phyloP scores from a whole-genome alignment of 441 rosid genomes.

The Gossypium trilobum region DNA sequence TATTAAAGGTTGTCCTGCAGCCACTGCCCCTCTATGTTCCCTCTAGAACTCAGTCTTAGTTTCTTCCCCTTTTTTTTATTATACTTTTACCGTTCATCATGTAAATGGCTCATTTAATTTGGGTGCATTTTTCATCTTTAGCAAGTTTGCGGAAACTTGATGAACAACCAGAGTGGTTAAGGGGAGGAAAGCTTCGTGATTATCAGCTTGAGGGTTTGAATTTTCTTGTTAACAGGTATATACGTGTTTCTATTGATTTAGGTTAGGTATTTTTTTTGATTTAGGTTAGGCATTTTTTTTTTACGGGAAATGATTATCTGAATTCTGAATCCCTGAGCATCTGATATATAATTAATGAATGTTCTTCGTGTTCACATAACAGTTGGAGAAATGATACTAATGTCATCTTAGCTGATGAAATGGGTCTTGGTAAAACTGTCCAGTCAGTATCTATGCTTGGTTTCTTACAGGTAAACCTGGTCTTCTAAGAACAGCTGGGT shows the following conservation, averaged over 20 bases:
- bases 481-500: constrained; percentile 2
- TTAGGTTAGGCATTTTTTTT: constrained; percentile 11
- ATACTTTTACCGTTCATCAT: neutral
- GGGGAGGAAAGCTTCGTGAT: constrained; percentile 95
- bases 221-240: constrained; percentile 92
- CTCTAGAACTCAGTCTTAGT: neutral
- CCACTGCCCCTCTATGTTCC: neutral
- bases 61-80: neutral
- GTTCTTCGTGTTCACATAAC: constrained; percentile 18
- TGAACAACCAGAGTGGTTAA: constrained; percentile 94
- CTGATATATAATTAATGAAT: constrained; percentile 16
- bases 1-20: neutral
- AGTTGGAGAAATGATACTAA: constrained; percentile 99
- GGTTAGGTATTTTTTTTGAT: neutral
- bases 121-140: constrained; percentile 23
- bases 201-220: constrained; percentile 96
- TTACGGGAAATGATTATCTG: neutral
- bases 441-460: constrained; percentile 99
- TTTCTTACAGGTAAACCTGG: constrained; percentile 67
- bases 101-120: neutral
- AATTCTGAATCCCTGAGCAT: neutral
- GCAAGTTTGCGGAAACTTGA: constrained; percentile 95
- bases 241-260: constrained; percentile 17
- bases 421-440: constrained; percentile 99
- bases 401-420: constrained; percentile 98